Conservation (phyloP, 352 stramenopile species). For the Thraustotheca clavata region DNA sequence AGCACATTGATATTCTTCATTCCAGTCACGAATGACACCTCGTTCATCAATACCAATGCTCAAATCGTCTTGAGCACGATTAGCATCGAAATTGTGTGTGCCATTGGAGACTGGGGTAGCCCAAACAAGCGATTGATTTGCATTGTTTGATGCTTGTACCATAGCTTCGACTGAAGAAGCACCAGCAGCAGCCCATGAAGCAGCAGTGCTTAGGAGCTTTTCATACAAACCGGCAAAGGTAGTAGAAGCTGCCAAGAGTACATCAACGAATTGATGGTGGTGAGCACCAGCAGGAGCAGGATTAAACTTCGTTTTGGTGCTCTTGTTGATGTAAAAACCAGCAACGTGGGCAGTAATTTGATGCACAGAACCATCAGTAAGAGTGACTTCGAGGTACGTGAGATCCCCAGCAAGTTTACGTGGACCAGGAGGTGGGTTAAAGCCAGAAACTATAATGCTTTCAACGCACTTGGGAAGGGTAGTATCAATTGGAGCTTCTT, state of each 20-base stretch:
- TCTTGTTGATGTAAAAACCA: constrained; percentile 93
- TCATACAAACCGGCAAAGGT: constrained; percentile 67
- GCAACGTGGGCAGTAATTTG: constrained; percentile 86
- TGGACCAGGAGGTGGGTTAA: constrained; percentile 89
- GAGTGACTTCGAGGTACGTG: constrained; percentile 88
- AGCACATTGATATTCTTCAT: constrained; percentile 94
- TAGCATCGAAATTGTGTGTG: constrained; percentile 65
- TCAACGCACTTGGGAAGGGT: constrained; percentile 80
- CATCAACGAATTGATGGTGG: constrained; percentile 71
- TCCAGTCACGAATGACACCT: constrained; percentile 93
- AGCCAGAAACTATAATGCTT: constrained; percentile 90
- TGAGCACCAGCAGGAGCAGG: constrained; percentile 41
- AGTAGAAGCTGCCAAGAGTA: constrained; percentile 58
- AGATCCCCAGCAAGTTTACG: constrained; percentile 90
- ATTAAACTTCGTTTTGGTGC: constrained; percentile 68
- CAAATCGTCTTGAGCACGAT: constrained; percentile 87
- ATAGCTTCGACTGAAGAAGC: constrained; percentile 81
- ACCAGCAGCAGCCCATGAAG: constrained; percentile 58
- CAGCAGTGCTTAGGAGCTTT: constrained; percentile 70
- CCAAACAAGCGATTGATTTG: constrained; percentile 64
- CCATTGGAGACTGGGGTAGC: constrained; percentile 42
- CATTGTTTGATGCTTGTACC: constrained; percentile 63
- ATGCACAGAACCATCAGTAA: constrained; percentile 56
- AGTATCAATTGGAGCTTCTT: constrained; percentile 28
- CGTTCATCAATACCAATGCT: constrained; percentile 89